A percentile compares a stretch with the other conserved stretches of the same genome.
Conservation (phyloP, 139 green algal genomes). For the Chlorella vulgaris region DNA sequence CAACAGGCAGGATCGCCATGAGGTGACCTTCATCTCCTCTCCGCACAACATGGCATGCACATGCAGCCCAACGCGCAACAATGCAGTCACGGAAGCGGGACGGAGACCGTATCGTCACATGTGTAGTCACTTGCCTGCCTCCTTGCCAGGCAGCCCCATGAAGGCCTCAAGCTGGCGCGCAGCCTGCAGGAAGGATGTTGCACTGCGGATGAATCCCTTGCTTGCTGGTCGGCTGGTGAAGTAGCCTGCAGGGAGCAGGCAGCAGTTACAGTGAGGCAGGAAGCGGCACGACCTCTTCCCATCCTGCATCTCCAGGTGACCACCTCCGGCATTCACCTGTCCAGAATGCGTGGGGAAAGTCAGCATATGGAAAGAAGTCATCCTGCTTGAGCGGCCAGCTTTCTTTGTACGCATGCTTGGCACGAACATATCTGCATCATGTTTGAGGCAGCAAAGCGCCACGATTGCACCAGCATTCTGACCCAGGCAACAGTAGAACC, state of each 20-base stretch:
- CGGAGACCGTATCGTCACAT: too few relatives aligned
- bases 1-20: background rate
- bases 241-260: constrained; percentile 30
- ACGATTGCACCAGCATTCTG: too few relatives aligned
- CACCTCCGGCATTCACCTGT: constrained; percentile 60
- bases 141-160: background rate
- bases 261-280: background rate
- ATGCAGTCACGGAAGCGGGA: too few relatives aligned
- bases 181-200: constrained; percentile 71
- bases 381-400: constrained; percentile 76
- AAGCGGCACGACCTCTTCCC: background rate
- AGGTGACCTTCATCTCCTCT: too few relatives aligned
- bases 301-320: background rate
- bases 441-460: too few relatives aligned
- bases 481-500: background rate
- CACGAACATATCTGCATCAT: constrained; percentile 69
- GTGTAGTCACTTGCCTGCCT: background rate
- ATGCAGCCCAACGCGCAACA: too few relatives aligned
- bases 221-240: constrained; percentile 72
- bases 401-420: constrained; percentile 67
- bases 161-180: constrained; percentile 75
- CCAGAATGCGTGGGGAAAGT: constrained; percentile 84
- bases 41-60: background rate
- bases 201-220: constrained; percentile 72
- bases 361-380: constrained; percentile 94